These are phyloP conservation scores for Oenanthe sinensis DNA, from an alignment of 129 eudicot species.

Conservation along the genomic window DNA sequence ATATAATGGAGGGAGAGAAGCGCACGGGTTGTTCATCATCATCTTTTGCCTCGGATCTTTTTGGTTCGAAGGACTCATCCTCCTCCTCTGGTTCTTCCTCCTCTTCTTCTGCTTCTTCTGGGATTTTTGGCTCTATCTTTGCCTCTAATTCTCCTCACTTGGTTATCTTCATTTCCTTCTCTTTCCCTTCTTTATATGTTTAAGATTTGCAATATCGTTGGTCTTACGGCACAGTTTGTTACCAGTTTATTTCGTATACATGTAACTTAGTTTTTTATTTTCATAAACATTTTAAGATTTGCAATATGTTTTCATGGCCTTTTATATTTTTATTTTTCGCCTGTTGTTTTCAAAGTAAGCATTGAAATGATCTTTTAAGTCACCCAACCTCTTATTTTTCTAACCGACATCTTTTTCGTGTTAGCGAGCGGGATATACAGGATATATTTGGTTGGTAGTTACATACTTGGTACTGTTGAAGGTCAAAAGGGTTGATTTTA, in stretches of 20 bases:
- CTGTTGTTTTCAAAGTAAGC: too few relatives aligned
- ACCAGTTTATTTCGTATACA: neutral
- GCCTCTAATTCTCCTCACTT: neutral
- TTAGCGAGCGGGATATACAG: too few relatives aligned
- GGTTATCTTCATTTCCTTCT: neutral
- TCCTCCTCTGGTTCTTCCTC: neutral
- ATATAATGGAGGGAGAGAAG: slow-evolving; percentile 10
- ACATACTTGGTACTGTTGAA: neutral
- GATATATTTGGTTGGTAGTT: too few relatives aligned
- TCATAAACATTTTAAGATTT: neutral
- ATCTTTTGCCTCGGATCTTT: neutral
- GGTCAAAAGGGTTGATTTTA: neutral
- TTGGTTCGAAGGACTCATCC: slow-evolving; percentile 1
- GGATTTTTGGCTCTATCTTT: slow-evolving; percentile 4
- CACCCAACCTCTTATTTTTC: too few relatives aligned
- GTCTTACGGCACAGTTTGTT: too few relatives aligned
- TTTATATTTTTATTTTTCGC: neutral
- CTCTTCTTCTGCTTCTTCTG: neutral
- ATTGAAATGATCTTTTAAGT: too few relatives aligned
- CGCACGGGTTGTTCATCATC: neutral
- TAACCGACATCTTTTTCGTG: too few relatives aligned
- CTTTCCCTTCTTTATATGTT: neutral
- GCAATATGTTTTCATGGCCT: neutral
- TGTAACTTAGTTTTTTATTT: too few relatives aligned
- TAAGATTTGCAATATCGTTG: neutral